Evolutionary conservation across 2,329 filamentous ascomycete species (phyloP).

Genomic region (Venturia aucupariae): DNA sequence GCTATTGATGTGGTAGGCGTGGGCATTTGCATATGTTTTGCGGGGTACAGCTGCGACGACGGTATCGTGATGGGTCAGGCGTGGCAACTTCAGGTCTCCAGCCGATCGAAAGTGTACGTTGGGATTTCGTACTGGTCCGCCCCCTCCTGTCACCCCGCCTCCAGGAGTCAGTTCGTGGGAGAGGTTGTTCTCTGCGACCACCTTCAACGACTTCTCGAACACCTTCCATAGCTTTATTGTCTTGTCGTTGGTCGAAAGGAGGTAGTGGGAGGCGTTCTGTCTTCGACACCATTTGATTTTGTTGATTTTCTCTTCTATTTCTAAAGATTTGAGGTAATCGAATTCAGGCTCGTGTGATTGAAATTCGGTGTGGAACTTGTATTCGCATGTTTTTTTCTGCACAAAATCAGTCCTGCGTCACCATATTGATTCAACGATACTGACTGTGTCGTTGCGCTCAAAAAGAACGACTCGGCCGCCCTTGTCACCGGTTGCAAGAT

Average conservation of each 20-base stretch:
- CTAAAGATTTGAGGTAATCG: slow-evolving; percentile 96
- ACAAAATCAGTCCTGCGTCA: slow-evolving; percentile 25
- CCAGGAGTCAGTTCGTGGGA: slow-evolving; percentile 85
- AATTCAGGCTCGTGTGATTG: slow-evolving; percentile 99
- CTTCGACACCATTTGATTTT: slow-evolving; percentile 99
- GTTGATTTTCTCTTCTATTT: slow-evolving; percentile 99
- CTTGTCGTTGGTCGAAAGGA: slow-evolving; percentile 98
- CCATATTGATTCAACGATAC: slow-evolving; percentile 24
- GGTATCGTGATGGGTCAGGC: slow-evolving; percentile 95
- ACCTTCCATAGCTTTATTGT: slow-evolving; percentile 99
- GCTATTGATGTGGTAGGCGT: slow-evolving; percentile 99
- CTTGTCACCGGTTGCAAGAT: slow-evolving; percentile 83
- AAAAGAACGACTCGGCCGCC: slow-evolving; percentile 78
- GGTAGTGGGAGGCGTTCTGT: slow-evolving; percentile 96
- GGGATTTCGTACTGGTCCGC: slow-evolving; percentile 66
- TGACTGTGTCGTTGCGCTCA: slow-evolving; percentile 89
- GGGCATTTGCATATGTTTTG: slow-evolving; percentile 94
- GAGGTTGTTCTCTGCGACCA: slow-evolving; percentile 97
- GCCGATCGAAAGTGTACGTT: slow-evolving; percentile 69
- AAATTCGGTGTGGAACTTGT: slow-evolving; percentile 99
- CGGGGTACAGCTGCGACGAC: slow-evolving; percentile 94
- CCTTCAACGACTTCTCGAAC: slow-evolving; percentile 97
- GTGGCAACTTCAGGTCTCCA: slow-evolving; percentile 81
- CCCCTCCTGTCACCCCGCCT: slow-evolving; percentile 59
- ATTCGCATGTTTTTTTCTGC: slow-evolving; percentile 99